A percentile compares a stretch with the other conserved stretches of the same genome.
Evolutionary conservation across 768 basidiomycete genomes (phyloP).

Genomic region (Leccinum incarnatum): DNA sequence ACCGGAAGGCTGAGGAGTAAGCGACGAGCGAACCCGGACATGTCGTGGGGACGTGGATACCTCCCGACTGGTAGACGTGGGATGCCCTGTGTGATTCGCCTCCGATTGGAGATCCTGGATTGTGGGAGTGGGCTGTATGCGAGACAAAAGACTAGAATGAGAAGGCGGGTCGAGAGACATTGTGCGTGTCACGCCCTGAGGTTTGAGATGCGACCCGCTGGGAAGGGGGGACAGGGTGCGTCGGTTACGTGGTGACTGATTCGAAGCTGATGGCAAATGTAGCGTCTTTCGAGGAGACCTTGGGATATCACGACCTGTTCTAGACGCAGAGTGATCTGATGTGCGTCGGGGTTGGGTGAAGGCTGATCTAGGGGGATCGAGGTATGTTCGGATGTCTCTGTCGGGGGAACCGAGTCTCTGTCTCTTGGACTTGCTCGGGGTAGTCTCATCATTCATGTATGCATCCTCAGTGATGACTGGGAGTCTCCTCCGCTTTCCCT

Average conservation of each 20-base stretch:
- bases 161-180: constrained; percentile 72
- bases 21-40: constrained; percentile 58
- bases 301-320: constrained; percentile 20
- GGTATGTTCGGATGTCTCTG: constrained; percentile 41
- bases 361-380: constrained; percentile 52
- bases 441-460: constrained; percentile 32
- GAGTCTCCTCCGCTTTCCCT: constrained; percentile 55
- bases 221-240: constrained; percentile 44
- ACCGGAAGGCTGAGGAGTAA: constrained; percentile 64
- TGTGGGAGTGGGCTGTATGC: constrained; percentile 29
- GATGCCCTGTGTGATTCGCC: constrained; percentile 17
- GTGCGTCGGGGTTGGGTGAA: constrained; percentile 33
- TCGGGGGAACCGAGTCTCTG: constrained; percentile 53
- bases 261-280: constrained; percentile 31
- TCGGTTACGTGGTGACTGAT: constrained; percentile 35
- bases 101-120: constrained; percentile 33
- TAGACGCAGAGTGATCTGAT: constrained; percentile 19
- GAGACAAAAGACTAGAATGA: constrained; percentile 21
- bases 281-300: constrained; percentile 31
- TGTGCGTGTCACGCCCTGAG: constrained; percentile 46
- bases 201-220: constrained; percentile 32
- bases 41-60: constrained; percentile 47
- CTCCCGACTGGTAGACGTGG: constrained; percentile 32
- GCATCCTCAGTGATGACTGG: constrained; percentile 25
- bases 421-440: constrained; percentile 44